Evolutionary conservation across 768 basidiomycete genomes (phyloP), one percentile per base, ranked within the genome.

Genomic region (Cubamyces lactineus): DNA sequence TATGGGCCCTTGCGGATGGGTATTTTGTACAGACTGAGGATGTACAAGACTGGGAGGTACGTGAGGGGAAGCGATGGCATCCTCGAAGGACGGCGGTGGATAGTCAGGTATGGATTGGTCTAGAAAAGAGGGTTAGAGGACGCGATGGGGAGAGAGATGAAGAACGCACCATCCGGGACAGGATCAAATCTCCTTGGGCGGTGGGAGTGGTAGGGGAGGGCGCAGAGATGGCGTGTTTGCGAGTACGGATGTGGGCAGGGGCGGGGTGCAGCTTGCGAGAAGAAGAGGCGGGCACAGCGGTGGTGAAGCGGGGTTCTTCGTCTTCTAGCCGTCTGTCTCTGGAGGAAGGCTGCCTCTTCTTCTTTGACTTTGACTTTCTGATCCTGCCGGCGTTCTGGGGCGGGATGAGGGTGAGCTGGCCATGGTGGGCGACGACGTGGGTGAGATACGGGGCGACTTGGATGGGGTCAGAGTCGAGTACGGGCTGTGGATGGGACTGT

Each of bases 61-160:
- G 43, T 30, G 51, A 6, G 72, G 63, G 16, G 73, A 66, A 21
- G 70, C 64, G 5, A 76, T 67, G n/a, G 87, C 87, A 73, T 92
- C 90, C 62, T 85, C 84, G 66, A 91, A 89, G 13, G 88, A 84
- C 26, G 91, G 90, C 13, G 91, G 91, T 7, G 87, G 88, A 69
- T 88, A 88, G 69, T 89, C 82, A 26, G 86, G 83, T 49, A 78
- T 75, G 28, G 63, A 48, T 28, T 62, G 42, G 65, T 69, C 68
- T 70, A 51, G 21, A 26, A 13, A 8, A 39, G 56, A 50, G 24
- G 40, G 47, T 39, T 28, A 26, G 43, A 56, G 48, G 47, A 11
- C n/a, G 46, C 53, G 50, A n/a, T 12, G 19, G 4, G 24, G 11
- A 40, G 23, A 42, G 52, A 52, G 49, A 34, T 4, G 30, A 48